Evolutionary conservation across 2,329 filamentous ascomycete species (phyloP).

Genomic region (Ceratocystis destructans): DNA sequence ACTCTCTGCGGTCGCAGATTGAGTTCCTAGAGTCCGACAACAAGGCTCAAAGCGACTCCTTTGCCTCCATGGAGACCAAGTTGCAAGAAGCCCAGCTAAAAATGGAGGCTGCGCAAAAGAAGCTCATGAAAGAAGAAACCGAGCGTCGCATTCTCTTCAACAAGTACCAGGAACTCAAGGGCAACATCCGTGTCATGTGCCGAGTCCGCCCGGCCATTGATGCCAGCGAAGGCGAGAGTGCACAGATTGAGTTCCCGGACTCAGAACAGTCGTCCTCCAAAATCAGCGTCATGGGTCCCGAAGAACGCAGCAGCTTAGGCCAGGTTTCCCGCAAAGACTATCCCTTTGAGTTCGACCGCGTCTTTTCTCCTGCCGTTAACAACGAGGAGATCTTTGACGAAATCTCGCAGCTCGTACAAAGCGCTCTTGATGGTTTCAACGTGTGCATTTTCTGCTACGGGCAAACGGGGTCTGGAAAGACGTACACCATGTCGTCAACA

Average conservation of each 20-base stretch:
- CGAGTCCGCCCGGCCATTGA: constrained; percentile 67
- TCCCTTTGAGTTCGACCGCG: constrained; percentile 82
- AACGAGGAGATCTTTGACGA: constrained; percentile 89
- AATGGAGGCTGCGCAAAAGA: constrained; percentile 60
- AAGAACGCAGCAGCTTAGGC: constrained; percentile 69
- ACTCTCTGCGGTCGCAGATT: constrained; percentile 65
- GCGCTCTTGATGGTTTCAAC: constrained; percentile 91
- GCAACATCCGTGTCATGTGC: constrained; percentile 97
- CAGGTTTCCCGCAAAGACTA: constrained; percentile 65
- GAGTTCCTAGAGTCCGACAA: constrained; percentile 82
- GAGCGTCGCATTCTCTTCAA: constrained; percentile 86
- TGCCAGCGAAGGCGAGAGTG: constrained; percentile 46
- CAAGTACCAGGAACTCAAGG: constrained; percentile 93
- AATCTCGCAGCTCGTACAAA: constrained; percentile 93
- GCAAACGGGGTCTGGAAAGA: constrained; percentile 94
- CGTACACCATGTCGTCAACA: constrained; percentile 78
- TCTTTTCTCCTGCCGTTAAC: constrained; percentile 63
- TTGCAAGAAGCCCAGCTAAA: constrained; percentile 62
- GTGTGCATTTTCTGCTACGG: constrained; percentile 99
- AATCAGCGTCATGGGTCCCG: constrained; percentile 68
- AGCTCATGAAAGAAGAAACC: constrained; percentile 81
- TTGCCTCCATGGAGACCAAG: constrained; percentile 64
- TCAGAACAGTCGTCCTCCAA: constrained; percentile 68
- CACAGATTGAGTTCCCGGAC: constrained; percentile 67
- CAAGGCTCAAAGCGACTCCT: constrained; percentile 77